Percentiles rank a stretch among this genome's conserved stretches.
These are phyloP conservation scores for Trametes cingulata DNA, from an alignment of 768 basidiomycete genomes.

Conservation along the genomic window DNA sequence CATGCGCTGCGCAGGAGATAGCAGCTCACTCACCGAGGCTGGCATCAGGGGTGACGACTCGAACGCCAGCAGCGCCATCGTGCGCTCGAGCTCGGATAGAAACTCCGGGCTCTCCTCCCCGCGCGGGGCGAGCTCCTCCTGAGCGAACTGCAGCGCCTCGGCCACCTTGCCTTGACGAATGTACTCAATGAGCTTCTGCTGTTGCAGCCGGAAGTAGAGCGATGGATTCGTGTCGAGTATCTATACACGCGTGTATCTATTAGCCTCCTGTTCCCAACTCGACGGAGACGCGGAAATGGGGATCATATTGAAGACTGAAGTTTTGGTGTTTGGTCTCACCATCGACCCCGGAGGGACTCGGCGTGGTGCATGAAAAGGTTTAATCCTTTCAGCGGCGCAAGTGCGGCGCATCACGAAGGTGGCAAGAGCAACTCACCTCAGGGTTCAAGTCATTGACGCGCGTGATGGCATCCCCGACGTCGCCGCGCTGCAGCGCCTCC, in stretches of 20 bases:
- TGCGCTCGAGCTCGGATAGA: slow-evolving; percentile 86
- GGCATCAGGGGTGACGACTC: slow-evolving; percentile 64
- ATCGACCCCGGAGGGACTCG: slow-evolving; percentile 76
- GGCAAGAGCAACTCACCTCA: slow-evolving; percentile 66
- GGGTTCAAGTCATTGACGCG: slow-evolving; percentile 94
- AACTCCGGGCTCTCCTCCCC: slow-evolving; percentile 96
- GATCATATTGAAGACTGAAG: slow-evolving; percentile 98
- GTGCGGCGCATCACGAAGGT: slow-evolving; percentile 8
- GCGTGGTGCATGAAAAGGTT: slow-evolving; percentile 98
- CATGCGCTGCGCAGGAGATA: slow-evolving; percentile 86
- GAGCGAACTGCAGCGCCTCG: slow-evolving; percentile 88
- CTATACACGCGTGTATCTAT: slow-evolving; percentile 46
- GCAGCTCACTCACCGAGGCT: slow-evolving; percentile 68
- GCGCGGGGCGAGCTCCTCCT: slow-evolving; percentile 89
- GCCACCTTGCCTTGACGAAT: slow-evolving; percentile 80
- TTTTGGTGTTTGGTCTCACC: slow-evolving; percentile 83
- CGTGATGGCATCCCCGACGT: slow-evolving; percentile 95
- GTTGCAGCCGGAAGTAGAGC: slow-evolving; percentile 93
- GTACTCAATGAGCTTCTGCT: slow-evolving; percentile 92
- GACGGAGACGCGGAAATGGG: slow-evolving; percentile 19
- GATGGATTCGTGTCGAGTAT: slow-evolving; percentile 95
- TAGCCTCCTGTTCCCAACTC: neutral
- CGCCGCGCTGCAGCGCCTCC: slow-evolving; percentile 89
- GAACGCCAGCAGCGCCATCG: slow-evolving; percentile 91
- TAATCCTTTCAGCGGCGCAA: slow-evolving; percentile 65